A percentile compares a stretch with the other conserved stretches of the same genome.
Conservation (phyloP, 2,329 filamentous ascomycete species). For the Tolypocladium inflatum region DNA sequence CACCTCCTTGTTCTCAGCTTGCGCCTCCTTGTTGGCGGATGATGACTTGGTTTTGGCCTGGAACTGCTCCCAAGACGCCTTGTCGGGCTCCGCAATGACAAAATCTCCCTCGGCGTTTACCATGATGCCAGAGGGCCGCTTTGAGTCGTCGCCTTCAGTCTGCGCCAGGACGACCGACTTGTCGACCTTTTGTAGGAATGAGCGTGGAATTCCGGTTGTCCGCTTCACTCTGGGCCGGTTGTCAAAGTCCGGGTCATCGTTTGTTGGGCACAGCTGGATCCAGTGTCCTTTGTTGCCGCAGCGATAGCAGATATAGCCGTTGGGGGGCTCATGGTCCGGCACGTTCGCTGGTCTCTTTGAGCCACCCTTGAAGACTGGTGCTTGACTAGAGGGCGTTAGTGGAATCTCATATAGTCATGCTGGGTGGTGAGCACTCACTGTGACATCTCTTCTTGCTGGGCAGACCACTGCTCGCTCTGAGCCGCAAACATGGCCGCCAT, state of each 20-base stretch:
- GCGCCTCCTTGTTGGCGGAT: slow-evolving; percentile 68
- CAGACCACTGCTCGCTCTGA: slow-evolving; percentile 84
- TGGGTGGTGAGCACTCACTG: slow-evolving; percentile 41
- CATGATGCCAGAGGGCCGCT: slow-evolving; percentile 86
- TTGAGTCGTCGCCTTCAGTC: slow-evolving; percentile 71
- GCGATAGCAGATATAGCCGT: slow-evolving; percentile 91
- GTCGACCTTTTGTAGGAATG: slow-evolving; percentile 90
- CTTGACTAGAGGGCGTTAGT: slow-evolving; percentile 42
- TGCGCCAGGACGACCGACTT: slow-evolving; percentile 70
- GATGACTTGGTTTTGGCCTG: slow-evolving; percentile 89
- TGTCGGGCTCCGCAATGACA: slow-evolving; percentile 92
- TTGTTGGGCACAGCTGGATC: slow-evolving; percentile 98
- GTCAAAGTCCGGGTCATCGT: slow-evolving; percentile 93
- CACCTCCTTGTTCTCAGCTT: slow-evolving; percentile 74
- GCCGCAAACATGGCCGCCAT: slow-evolving; percentile 87
- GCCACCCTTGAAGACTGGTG: slow-evolving; percentile 49
- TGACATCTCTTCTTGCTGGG: slow-evolving; percentile 87
- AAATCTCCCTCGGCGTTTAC: slow-evolving; percentile 96
- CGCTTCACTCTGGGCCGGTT: slow-evolving; percentile 88
- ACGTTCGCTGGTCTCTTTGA: slow-evolving; percentile 63
- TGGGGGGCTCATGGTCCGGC: slow-evolving; percentile 86
- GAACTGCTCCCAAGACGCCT: slow-evolving; percentile 92
- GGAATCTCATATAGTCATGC: slow-evolving; percentile 5
- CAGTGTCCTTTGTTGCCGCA: slow-evolving; percentile 98
- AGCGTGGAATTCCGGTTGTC: slow-evolving; percentile 92